Percentiles rank a stretch among this genome's conserved stretches.
These are phyloP conservation scores for Globisporangium uncinulatum DNA, from an alignment of 352 stramenopile species.

Conservation along the genomic window DNA sequence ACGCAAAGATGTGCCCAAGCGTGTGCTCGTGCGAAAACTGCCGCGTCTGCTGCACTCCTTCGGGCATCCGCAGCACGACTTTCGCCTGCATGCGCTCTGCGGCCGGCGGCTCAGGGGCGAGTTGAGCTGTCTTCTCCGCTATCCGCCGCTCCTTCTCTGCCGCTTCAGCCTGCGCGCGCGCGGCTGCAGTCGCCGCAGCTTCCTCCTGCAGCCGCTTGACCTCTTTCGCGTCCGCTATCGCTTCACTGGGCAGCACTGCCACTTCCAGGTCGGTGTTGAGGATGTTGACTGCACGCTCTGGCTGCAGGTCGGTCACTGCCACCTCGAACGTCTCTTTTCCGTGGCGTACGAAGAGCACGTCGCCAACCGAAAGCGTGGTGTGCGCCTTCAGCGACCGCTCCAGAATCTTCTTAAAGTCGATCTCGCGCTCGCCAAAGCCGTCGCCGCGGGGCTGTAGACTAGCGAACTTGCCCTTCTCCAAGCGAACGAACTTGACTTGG, in stretches of 20 bases:
- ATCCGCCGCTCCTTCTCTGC: conserved; percentile 39
- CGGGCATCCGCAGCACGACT: conserved; percentile 39
- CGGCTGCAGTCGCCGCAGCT: conserved; percentile 18
- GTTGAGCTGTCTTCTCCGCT: conserved; percentile 23
- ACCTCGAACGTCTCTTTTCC: conserved; percentile 75
- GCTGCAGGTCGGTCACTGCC: conserved; percentile 46
- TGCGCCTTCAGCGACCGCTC: conserved; percentile 65
- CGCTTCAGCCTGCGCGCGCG: conserved; percentile 15
- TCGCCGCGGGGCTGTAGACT: conserved; percentile 58
- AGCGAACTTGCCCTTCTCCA: conserved; percentile 66
- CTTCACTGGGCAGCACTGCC: conserved; percentile 66
- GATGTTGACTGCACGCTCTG: conserved; percentile 55
- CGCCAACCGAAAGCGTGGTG: conserved; percentile 70
- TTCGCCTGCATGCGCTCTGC: conserved; percentile 43
- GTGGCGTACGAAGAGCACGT: conserved; percentile 73
- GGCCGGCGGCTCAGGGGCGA: conserved; percentile 30
- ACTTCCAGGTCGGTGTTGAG: conserved; percentile 83
- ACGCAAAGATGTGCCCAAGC: conserved; percentile 39
- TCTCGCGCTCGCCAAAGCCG: conserved; percentile 67
- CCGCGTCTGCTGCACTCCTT: conserved; percentile 38
- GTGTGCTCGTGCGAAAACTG: conserved; percentile 29
- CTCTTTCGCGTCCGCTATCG: conserved; percentile 32
- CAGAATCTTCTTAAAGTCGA: conserved; percentile 82
- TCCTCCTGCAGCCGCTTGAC: conserved; percentile 25
- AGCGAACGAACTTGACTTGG: conserved; percentile 62